These are phyloP conservation scores for Tetrahymena thermophila DNA, from an alignment of 73 alveolate species.

Conservation along the genomic window DNA sequence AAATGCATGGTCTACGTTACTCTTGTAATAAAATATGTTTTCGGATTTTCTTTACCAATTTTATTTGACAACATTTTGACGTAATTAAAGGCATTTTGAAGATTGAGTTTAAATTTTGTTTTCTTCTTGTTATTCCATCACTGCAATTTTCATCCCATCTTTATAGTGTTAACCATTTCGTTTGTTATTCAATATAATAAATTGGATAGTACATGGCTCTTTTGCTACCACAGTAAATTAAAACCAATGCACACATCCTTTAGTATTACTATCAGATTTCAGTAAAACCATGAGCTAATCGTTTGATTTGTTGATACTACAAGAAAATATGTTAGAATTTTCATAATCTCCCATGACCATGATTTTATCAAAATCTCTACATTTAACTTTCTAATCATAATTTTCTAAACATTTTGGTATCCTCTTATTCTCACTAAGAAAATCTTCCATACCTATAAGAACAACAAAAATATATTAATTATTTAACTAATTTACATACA, in stretches of 20 bases:
- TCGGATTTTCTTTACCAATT: background rate
- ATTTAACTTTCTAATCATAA: background rate
- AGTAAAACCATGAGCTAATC: background rate
- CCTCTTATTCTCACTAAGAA: background rate
- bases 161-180: background rate
- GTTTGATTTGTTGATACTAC: background rate
- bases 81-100: background rate
- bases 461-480: background rate
- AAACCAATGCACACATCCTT: background rate
- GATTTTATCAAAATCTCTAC: background rate
- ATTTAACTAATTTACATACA: background rate
- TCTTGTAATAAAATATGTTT: background rate
- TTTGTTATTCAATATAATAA: background rate
- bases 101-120: background rate
- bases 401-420: background rate
- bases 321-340: background rate
- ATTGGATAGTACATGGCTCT: background rate
- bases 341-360: background rate
- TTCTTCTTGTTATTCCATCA: background rate
- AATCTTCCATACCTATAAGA: background rate
- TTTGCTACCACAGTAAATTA: background rate
- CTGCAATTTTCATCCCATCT: background rate
- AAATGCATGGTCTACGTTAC: background rate
- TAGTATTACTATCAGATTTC: background rate
- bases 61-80: background rate